Evolutionary conservation across 2,329 filamentous ascomycete genomes (phyloP), one percentile per base, ranked within the genome.

Genomic region (Fusarium sp.): DNA sequence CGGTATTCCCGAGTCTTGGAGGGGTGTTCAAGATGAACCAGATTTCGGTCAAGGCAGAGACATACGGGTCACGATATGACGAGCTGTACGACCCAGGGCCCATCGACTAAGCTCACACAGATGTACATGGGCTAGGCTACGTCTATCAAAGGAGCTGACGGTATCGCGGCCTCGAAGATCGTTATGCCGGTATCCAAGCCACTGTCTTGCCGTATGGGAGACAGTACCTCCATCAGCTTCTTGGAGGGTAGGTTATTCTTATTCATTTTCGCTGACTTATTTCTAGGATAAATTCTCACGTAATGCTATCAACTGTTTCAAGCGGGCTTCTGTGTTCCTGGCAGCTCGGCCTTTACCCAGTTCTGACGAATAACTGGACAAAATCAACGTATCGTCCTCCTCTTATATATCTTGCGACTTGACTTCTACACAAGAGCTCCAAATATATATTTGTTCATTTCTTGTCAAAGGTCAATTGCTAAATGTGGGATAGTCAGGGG

Each of bases 401-500:
- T 46, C n/a, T 55, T 57, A 62, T 63, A 70, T 63, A 50, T 49
- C 34, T 44, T 15, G 16, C 40, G 22, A 20, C 30, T 49, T 49
- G 15, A 34, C 66, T 10, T 38, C 34, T 38, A 38, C 40, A 15
- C 25, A 40, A 15, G 15, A 11, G 22, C 18, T n/a, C 30, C n/a
- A 6, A 6, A n/a, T 16, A 43, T 6, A 16, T 25, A n/a, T 14
- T 5, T 10, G 34, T 45, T 14, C 18, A 5, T n/a, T 18, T 27
- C n/a, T 46, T 6, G 49, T 18, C n/a, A 20, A 12, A 16, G 15
- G 18, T 2, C n/a, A 43, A 44, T n/a, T 43, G n/a, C 11, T 58
- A 30, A 22, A 75, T 76, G 74, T 76, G 74, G 74, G 72, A 68
- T 56, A 62, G 53, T 29, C 72, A 72, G 27, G 58, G 44, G 20